Conservation (phyloP, 306 rosid genomes). For the Vigna mungo region DNA sequence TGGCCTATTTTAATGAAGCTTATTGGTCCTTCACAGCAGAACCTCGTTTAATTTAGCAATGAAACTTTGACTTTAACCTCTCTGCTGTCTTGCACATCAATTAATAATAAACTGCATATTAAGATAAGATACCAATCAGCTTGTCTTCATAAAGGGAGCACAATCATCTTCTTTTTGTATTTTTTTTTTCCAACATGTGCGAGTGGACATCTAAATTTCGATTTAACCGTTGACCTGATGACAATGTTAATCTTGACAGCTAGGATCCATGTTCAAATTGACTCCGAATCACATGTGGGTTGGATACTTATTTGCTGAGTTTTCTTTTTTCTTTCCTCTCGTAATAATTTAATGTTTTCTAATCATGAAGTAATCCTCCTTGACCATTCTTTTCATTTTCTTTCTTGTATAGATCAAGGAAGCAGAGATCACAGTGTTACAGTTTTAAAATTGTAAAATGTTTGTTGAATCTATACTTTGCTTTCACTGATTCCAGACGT, state of each 20-base stretch:
- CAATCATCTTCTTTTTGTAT: no score
- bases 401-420: slow-evolving; percentile 3
- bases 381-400: not conserved
- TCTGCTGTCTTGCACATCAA: no score
- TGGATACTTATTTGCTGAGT: not conserved
- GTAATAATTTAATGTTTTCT: not conserved
- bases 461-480: not conserved
- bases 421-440: not conserved
- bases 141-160: no score
- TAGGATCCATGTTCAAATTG: not conserved
- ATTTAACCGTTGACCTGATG: slow-evolving; percentile 17
- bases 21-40: no score
- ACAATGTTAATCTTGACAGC: not conserved
- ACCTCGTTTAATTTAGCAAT: no score
- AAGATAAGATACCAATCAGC: no score
- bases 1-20: no score
- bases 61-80: no score
- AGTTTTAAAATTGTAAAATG: not conserved
- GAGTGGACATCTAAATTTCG: not conserved
- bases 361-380: not conserved
- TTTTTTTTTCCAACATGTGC: no score
- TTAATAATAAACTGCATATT: no score
- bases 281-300: slow-evolving; percentile 16
- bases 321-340: not conserved
- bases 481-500: not conserved